Conservation (phyloP, 305 asterid genomes). For the Fraxinus platypoda region DNA sequence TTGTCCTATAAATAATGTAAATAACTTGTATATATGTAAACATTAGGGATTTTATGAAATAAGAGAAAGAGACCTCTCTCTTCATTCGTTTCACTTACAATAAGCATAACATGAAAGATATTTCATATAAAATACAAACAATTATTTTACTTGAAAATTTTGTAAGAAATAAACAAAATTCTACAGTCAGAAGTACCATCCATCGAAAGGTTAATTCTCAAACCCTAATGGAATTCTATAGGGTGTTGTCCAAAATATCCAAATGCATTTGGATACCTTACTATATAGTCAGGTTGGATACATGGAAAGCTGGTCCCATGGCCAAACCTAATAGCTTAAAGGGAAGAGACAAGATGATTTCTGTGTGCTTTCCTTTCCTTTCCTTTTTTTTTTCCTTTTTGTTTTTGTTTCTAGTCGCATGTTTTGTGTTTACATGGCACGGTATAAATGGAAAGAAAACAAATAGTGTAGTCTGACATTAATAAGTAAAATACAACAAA, state of each 20-base stretch:
- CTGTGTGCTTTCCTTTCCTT: too few species aligned
- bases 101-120: neutral
- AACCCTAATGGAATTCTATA: neutral
- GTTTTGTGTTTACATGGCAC: neutral
- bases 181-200: neutral
- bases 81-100: too few species aligned
- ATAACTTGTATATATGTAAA: too few species aligned
- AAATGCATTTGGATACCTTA: neutral
- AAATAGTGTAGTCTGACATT: neutral
- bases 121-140: neutral
- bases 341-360: neutral
- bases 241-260: neutral
- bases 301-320: neutral
- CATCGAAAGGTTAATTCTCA: neutral
- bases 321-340: neutral
- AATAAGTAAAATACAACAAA: neutral
- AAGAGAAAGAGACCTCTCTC: too few species aligned
- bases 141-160: neutral
- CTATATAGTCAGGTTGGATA: neutral
- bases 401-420: neutral
- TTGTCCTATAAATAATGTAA: too few species aligned
- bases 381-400: neutral
- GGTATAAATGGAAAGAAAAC: neutral
- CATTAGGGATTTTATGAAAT: too few species aligned
- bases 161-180: neutral